phyloP scores from a whole-genome alignment of 345 rosid species.

The Acer negundo region DNA sequence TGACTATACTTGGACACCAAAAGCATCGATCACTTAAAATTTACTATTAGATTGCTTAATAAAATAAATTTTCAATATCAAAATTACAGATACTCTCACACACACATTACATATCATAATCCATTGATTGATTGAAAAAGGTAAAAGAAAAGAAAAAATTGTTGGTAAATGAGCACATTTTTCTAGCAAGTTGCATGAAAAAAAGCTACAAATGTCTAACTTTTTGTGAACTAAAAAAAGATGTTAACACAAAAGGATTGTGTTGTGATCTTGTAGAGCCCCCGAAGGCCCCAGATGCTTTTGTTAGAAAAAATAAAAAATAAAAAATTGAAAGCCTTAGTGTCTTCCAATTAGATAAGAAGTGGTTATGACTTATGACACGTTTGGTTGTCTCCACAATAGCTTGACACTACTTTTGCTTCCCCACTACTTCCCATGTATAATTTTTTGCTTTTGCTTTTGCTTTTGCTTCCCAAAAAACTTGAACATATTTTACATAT shows the following conservation, averaged over 20 bases:
- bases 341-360: background rate
- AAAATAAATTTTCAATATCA: background rate
- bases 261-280: background rate
- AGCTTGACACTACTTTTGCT: slow-evolving; percentile 5
- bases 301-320: background rate
- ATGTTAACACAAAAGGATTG: background rate
- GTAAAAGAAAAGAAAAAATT: background rate
- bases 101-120: background rate
- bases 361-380: slow-evolving; percentile 16
- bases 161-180: background rate
- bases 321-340: no score
- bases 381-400: slow-evolving; percentile 27
- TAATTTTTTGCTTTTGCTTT: no score
- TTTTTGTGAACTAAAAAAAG: background rate
- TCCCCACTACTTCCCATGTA: background rate
- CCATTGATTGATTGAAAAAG: background rate
- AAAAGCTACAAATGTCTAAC: background rate
- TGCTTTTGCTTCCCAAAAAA: no score
- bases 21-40: no score
- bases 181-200: no score
- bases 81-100: background rate
- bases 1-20: no score
- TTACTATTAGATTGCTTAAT: no score
- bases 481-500: no score
- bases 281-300: background rate